A percentile compares a stretch with the other conserved stretches of the same genome.
These are phyloP conservation scores for Phytophthora palmivora DNA, from an alignment of 352 stramenopile genomes.

Conservation along the genomic window DNA sequence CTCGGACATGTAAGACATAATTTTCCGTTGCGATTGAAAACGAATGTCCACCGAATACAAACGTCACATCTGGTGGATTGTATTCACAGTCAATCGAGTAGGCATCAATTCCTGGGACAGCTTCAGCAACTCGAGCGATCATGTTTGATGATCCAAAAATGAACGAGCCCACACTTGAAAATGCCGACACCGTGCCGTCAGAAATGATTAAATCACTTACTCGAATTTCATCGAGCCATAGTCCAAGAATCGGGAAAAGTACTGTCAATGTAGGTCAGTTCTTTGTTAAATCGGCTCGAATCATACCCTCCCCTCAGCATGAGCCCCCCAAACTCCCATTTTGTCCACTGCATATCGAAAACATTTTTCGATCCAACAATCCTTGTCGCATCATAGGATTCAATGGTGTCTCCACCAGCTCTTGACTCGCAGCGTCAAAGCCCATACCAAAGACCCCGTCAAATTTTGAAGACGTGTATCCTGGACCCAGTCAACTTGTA, in stretches of 20 bases:
- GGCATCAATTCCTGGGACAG: slow-evolving; percentile 80
- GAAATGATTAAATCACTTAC: slow-evolving; percentile 48
- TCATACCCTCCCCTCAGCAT: slow-evolving; percentile 57
- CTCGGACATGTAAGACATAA: slow-evolving; percentile 74
- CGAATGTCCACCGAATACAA: slow-evolving; percentile 85
- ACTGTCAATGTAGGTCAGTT: slow-evolving; percentile 85
- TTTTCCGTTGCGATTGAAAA: slow-evolving; percentile 89
- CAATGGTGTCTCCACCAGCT: slow-evolving; percentile 89
- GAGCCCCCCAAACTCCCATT: slow-evolving; percentile 56
- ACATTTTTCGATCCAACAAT: slow-evolving; percentile 81
- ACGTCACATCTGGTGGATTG: slow-evolving; percentile 86
- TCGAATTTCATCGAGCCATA: slow-evolving; percentile 53
- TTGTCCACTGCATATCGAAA: slow-evolving; percentile 92
- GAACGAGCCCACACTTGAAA: slow-evolving; percentile 89
- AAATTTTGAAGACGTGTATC: slow-evolving; percentile 93
- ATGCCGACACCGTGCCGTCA: slow-evolving; percentile 77
- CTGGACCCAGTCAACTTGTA: slow-evolving; percentile 90
- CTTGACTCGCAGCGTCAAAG: slow-evolving; percentile 91
- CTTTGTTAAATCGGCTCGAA: slow-evolving; percentile 90
- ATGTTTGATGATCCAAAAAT: slow-evolving; percentile 86
- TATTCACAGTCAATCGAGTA: slow-evolving; percentile 92
- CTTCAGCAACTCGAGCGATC: slow-evolving; percentile 76
- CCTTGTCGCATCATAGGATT: slow-evolving; percentile 90
- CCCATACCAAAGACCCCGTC: slow-evolving; percentile 96
- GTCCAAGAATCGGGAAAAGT: slow-evolving; percentile 47